phyloP scores from a whole-genome alignment of 805 yeast species.

The Ogataea saltuana region DNA sequence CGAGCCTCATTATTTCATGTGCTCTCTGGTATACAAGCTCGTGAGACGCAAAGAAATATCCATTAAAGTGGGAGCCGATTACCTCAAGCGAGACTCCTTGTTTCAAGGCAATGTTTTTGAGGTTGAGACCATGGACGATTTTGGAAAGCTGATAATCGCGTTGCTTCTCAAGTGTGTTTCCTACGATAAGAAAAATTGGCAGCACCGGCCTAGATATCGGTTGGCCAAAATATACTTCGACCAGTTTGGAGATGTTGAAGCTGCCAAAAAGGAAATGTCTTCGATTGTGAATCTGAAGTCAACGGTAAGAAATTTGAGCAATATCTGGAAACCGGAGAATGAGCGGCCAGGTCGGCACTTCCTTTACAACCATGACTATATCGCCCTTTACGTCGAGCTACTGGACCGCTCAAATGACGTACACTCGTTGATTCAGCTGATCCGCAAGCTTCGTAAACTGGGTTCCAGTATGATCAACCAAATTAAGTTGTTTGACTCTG shows the following conservation, averaged over 20 bases:
- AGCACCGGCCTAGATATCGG: conserved; percentile 78
- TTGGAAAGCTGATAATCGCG: conserved; percentile 43
- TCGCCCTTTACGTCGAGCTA: conserved; percentile 60
- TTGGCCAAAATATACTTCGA: conserved; percentile 62
- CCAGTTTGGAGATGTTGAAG: conserved; percentile 50
- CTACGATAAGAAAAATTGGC: conserved; percentile 86
- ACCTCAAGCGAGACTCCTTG: conserved; percentile 41
- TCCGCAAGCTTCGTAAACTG: conserved; percentile 74
- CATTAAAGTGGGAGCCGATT: conserved; percentile 39
- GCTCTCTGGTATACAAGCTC: conserved; percentile 60
- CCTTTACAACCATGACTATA: conserved; percentile 69
- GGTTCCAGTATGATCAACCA: conserved; percentile 74
- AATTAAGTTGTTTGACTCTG: conserved; percentile 63
- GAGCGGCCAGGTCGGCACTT: conserved; percentile 95
- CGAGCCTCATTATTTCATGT: conserved; percentile 75
- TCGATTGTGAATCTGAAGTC: conserved; percentile 64
- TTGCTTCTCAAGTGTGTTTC: conserved; percentile 49
- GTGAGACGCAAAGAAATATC: conserved; percentile 40
- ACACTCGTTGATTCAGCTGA: conserved; percentile 56
- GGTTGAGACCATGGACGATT: conserved; percentile 28
- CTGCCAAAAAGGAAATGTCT: conserved; percentile 66
- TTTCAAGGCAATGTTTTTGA: conserved; percentile 18
- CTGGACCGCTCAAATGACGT: conserved; percentile 56
- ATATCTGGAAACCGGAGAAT: conserved; percentile 89
- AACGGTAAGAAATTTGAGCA: conserved; percentile 68